Evolutionary conservation across 306 rosid species (phyloP), one percentile per base, ranked within the genome.

Genomic region (Corylus americana): DNA sequence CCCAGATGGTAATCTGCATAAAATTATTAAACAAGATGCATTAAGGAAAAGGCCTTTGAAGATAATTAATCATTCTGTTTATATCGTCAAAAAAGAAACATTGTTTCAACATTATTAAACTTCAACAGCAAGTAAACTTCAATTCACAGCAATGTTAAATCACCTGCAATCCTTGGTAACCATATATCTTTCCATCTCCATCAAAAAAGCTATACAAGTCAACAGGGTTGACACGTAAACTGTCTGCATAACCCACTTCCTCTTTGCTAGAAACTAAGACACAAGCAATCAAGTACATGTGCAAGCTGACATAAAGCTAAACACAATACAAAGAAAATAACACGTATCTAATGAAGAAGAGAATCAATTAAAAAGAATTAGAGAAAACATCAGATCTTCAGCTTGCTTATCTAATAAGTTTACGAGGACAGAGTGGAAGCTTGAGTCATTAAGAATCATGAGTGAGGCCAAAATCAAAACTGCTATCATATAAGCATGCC

Each of bases 91-190:
- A n/a, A 13, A 12, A 17, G 1, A 20, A 68, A 12, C 27, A 39
- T 18, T 17, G 50, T 42, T 42, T 67, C 42, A 8, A 67, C 50
- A 39, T 8, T 47, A 4, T 67, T 67, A 73, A 72, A 76, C 50
- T 29, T 29, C 31, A 29, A 29, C 31, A 29, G 31, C 31, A 2
- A 29, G 31, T 29, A 29, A 29, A 29, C 31, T 42, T 29, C 22
- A 25, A 44, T 54, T 35, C 55, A 48, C 70, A 71, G 17, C 70
- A 76, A 74, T 55, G 31, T n/a, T 16, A 50, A 10, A 17, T 48
- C 64, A 96, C 99, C 99, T 93, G 85, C 88, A 93, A 77, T n/a
- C 86, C 98, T 78, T 88, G 88, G 78, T 90, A 93, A 77, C 99
- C 99, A 87, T 88, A 91, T 74, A 95, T 86, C 78, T 88, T 93